Evolutionary conservation across 306 rosid species (phyloP).

Genomic region (Crataegus laevigata): DNA sequence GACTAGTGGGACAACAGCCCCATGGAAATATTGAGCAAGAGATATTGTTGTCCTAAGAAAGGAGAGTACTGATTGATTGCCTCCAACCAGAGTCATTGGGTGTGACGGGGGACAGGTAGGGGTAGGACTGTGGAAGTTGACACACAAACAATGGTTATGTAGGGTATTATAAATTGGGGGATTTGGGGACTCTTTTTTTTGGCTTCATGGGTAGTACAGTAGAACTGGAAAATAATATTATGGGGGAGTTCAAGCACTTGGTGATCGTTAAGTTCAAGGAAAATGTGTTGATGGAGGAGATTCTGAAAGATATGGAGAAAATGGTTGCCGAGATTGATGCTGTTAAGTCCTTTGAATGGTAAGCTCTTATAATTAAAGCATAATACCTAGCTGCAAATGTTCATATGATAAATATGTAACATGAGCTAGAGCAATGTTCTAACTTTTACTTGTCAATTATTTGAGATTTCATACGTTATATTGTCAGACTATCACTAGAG

Average conservation of each 20-base stretch:
- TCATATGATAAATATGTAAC: too few relatives aligned
- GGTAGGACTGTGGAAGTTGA: conserved; percentile 36
- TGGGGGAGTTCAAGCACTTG: conserved; percentile 82
- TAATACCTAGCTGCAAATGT: too few relatives aligned
- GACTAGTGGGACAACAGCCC: conserved; percentile 38
- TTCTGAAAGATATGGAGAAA: conserved; percentile 60
- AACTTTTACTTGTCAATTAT: neutral
- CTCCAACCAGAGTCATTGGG: conserved; percentile 29
- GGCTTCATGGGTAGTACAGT: conserved; percentile 11
- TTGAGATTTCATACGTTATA: neutral
- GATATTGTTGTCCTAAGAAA: conserved; percentile 43
- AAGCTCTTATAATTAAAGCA: neutral
- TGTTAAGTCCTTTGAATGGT: conserved; percentile 88
- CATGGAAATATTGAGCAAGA: conserved; percentile 32
- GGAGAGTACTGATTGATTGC: conserved; percentile 20
- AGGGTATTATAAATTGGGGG: conserved; percentile 28
- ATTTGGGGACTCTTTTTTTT: conserved; percentile 6
- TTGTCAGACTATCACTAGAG: neutral
- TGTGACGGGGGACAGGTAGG: conserved; percentile 26
- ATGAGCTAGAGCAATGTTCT: neutral
- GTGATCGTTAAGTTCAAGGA: conserved; percentile 83
- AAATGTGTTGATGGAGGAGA: conserved; percentile 58
- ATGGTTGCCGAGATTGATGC: conserved; percentile 62
- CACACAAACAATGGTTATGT: conserved; percentile 16
- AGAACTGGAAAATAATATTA: conserved; percentile 2